Evolutionary conservation across 2,329 filamentous ascomycete species (phyloP), one percentile per base, ranked within the genome.

Genomic region (Fusarium papillatum): DNA sequence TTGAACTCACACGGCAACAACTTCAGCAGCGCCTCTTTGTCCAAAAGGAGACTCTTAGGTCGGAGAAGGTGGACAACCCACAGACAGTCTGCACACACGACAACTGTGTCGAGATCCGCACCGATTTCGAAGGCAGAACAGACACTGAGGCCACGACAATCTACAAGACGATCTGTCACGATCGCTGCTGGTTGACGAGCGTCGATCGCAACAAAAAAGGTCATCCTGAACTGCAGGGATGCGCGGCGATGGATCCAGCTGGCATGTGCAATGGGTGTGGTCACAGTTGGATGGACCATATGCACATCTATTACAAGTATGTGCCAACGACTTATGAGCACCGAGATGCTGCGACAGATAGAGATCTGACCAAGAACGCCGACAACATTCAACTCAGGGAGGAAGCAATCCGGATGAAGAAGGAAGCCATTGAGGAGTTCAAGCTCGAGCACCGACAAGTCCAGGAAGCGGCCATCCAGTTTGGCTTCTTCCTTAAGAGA

Each of bases 291-390:
- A 67, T 64, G 70, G 68, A 70, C n/a, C 70, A 68, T 29, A 67
- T 72, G 63, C 68, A 68, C 24, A 70, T 72, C 39, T 70, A 67
- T 22, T 72, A 67, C 26, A 22, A 57, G 16, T 68, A 72, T 39
- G 26, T 36, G 7, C 38, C 62, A n/a, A 48, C 39, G 13, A 64
- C 63, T 14, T 59, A 29, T 11, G n/a, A 38, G n/a, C 57, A 65
- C 11, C 63, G 43, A 29, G 67, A 72, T 14, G 64, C 16, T 13
- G 53, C 59, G 8, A 41, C 43, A 61, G 63, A 46, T 17, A 64
- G 39, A 19, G 63, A 72, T 16, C 62, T 70, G 0, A 61, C 14
- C 7, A 46, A 46, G 26, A 71, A 66, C 13, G 60, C 43, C 8
- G n/a, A 57, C 9, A 14, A 29, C 4, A 68, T 68, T 14, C 29